Evolutionary conservation across 352 stramenopile species (phyloP), one percentile per base, ranked within the genome.

Genomic region (Globisporangium carolinianum): DNA sequence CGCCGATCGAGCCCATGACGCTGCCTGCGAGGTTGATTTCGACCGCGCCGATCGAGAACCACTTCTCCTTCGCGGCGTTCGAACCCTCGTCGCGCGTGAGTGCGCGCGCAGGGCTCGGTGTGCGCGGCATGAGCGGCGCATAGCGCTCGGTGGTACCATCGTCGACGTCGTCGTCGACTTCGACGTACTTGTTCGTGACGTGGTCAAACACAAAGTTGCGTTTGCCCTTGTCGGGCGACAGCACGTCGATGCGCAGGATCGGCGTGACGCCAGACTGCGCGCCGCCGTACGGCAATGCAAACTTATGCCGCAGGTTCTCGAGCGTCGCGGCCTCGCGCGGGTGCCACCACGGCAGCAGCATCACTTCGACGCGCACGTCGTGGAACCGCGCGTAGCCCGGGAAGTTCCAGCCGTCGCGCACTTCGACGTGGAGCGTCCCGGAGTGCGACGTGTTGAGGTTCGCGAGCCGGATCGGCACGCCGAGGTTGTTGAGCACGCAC

Each of bases 401-500:
- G 48, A 83, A 91, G 14, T 73, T 91, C 86, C 86, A 96, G 10
- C 86, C 86, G 58, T 96, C 86, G 37, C 86, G 68, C 48, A 96
- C 66, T 24, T 96, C 83, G 5, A 96, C 80, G 49, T 85, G 76
- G 42, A 96, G 65, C 4, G 75, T 90, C 11, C 86, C 86, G 18
- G 84, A 71, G 18, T 88, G 79, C 2, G 85, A 94, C 1, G 86
- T 96, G 51, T 94, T 94, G 17, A 96, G 62, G 57, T 96, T 94
- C 4, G 86, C 86, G 12, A 96, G 74, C 5, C 85, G 84, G 69
- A 96, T 94, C 4, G 86, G 83, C 45, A 93, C 85, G 39, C 86
- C 86, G 2, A 95, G 71, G 52, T 93, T 95, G 60, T 95, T 95
- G 6, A 94, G 68, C n/a, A 95, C 86, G 49, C 79, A 92, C 9